Evolutionary conservation across 805 yeast species (phyloP), one percentile per base, ranked within the genome.

Genomic region (Monosporozyma aerobia): DNA sequence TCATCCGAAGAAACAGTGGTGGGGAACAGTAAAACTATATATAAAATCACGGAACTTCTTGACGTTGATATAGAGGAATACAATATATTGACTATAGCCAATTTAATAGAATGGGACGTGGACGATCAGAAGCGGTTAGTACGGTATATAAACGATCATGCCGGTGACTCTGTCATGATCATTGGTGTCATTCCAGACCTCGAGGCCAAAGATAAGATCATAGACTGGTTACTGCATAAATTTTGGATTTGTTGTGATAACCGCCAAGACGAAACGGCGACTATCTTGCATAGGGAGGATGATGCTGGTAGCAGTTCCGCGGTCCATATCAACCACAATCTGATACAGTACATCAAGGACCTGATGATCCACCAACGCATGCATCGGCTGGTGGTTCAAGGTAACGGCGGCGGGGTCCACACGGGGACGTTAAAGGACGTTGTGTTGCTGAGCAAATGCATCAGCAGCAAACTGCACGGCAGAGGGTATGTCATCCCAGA

Each of bases 281-380:
- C 19, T 19, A 19, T 19, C 19, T 19, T 19, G 2, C 19, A 19
- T 19, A 19, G 19, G 19, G 19, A 19, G 1, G 19, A 19, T 19
- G 19, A 19, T 19, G 19, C 19, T 19, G 19, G 19, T 1, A 19
- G 19, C 19, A 19, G 2, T 19, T 19, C 19, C 2, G 11, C 16
- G 4, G 14, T 48, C 19, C 48, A 54, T 51, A 19, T 57, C 11
- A 52, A 52, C 30, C 49, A 60, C 14, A 44, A 48, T 11, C 37
- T 60, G 10, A 48, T 45, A 44, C 69, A 82, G 9, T 83, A 82
- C 58, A 75, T 81, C 56, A 76, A 80, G 53, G 87, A 83, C 62
- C 72, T 83, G 6, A 69, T 80, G 39, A 72, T 82, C 2, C 81
- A 76, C 60, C 54, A 79, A 7, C 69, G 89, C 50, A 72, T 77